Evolutionary conservation across 129 eudicot species (phyloP), one percentile per base, ranked within the genome.

Genomic region (Cynara cardunculus): DNA sequence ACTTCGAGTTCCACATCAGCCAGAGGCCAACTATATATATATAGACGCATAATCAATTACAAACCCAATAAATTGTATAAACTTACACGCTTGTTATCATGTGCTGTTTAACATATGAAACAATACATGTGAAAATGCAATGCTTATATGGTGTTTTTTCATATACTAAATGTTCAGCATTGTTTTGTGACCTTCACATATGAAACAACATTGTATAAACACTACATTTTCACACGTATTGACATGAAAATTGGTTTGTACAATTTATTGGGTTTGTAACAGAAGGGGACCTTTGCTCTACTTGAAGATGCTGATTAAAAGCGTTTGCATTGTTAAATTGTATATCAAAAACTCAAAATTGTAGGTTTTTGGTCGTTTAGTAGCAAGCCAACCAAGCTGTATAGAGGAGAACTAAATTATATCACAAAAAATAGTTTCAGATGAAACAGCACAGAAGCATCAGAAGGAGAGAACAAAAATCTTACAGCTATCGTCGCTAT

Each of bases 401-500:
- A 44, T 44, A 44, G 56, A 44, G 16, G 11, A 44, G 5, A 13
- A 13, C 19, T 46, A 46, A 46, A 46, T 46, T 46, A 46, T 19
- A 13, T 12, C 5, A 46, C 61, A 46, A 13, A 14, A 46, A 46
- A 46, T 46, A 2, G 14, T 49, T 44, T 44, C 61, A 49, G 6
- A 49, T 49, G 61, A 49, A 49, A 49, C 61, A 14, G 61, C 22
- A 53, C 62, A 53, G 22, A 53, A 53, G 22, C 62, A 18, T 53
- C 62, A 11, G 25, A 11, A 22, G 73, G 76, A 74, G 71, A n/a
- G 12, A 11, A 49, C 21, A 69, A 71, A 61, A 6, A 71, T 37
- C 94, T 87, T 89, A 91, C 97, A 80, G 94, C 97, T 80, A 91
- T 91, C 75, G 94, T 91, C 27, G 94, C 97, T 32, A 91, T 91